Evolutionary conservation across 2,329 filamentous ascomycete species (phyloP), one percentile per base, ranked within the genome.

Genomic region (Paramyrothecium roridum): DNA sequence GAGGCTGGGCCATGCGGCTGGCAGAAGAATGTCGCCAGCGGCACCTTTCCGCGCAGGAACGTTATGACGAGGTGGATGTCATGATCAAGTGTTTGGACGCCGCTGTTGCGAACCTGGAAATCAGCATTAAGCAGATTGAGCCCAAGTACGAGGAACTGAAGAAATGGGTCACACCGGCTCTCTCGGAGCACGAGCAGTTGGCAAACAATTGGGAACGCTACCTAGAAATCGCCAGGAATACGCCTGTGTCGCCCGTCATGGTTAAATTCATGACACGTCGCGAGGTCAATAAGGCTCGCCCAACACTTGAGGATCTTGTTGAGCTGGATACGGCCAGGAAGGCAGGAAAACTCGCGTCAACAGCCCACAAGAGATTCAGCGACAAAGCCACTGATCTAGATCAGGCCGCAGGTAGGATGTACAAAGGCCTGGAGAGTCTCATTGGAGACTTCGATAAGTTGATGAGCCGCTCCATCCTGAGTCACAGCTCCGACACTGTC

Each of bases 21-120:
- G 81, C 88, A 8, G 84, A 87, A 23, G 86, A 88, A 61, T 93
- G 90, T 63, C 79, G 79, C 51, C 76, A 76, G 51, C 87, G 91
- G 76, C 84, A 86, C 52, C 76, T 78, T 52, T 74, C 80, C 58
- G 80, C 86, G 20, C 79, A 84, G 64, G 80, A 86, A 54, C 82
- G 90, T 61, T 89, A 91, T 66, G 78, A 79, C 52, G 89, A 93
- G 71, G 87, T 89, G 66, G 83, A 87, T 50, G 84, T 90, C 52
- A 92, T 96, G 70, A 80, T 91, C 66, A 86, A 87, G 58, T 93
- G 89, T 56, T 81, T 96, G 50, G 87, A 91, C 59, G 90, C 95
- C 23, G 95, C 93, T 8, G 86, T 96, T 21, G 87, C 88, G 59
- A 99, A 97, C 65, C 81, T 93, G 54, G 87, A 92, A 64, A 82